Base-by-base conservation (phyloP, 2,329 filamentous ascomycete genomes). In the Colletotrichum camelliae region DNA sequence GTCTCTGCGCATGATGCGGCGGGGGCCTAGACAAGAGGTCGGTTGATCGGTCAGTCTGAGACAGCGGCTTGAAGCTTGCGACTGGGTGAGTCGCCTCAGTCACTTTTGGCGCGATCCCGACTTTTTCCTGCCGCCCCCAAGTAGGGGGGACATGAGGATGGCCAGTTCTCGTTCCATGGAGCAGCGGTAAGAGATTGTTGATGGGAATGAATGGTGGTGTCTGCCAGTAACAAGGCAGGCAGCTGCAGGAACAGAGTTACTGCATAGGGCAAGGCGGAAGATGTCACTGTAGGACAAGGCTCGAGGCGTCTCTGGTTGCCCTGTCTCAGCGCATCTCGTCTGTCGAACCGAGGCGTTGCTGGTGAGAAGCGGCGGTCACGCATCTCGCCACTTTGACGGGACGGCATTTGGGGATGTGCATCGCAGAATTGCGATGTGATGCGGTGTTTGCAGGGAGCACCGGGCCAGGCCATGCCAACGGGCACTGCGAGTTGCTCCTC, bases 241-340 rank as follows among this genome's bases (percentile, higher is more conserved):
- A 43, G 61, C 74, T 76, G 74, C 74, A 74, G 74, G 70, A 73
- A 76, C 74, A 57, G 55, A 73, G 65, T 21, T 60, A 65, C 58
- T 65, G 70, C 70, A 68, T 67, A 15, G 39, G 21, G 70, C 39
- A 16, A 55, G 68, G 27, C 31, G 33, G 64, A n/a, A 52, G 24
- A 66, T 48, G 13, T 48, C 24, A 52, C 65, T 37, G 52, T 37
- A 70, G 29, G 39, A 48, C 18, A 48, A 73, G 60, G 67, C 67
- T 65, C 24, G 70, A 72, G 60, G 67, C 70, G 43, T 29, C 29
- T 29, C 43, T 29, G 52, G 39, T 72, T 58, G 55, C 55, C n/a
- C 31, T 60, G 55, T 52, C 37, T 57, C 31, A 12, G 31, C 31
- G 31, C 29, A 29, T 33, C 29, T 73, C 52, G 55, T 18, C n/a